Conservation (phyloP, 139 green algal genomes). For the Asterochloris erici region DNA sequence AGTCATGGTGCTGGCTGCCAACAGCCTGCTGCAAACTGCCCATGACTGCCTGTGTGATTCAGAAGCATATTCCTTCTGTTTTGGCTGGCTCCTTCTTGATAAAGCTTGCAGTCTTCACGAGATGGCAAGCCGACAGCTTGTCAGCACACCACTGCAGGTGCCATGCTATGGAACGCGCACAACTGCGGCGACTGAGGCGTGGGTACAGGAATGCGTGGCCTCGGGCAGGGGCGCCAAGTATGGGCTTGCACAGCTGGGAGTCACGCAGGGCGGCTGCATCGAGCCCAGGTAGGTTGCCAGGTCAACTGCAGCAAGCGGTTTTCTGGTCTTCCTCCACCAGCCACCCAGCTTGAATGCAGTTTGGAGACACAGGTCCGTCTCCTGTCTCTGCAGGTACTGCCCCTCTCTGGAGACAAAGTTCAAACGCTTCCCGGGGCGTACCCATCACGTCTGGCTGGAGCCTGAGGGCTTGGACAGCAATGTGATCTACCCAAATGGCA, state of each 20-base stretch:
- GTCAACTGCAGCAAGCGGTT: too few relatives aligned
- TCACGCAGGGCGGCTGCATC: constrained; percentile 29
- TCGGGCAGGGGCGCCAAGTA: constrained; percentile 29
- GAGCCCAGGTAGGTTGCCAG: constrained; percentile 31
- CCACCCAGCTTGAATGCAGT: not conserved
- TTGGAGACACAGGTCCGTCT: not conserved
- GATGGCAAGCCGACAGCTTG: too few relatives aligned
- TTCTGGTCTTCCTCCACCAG: not conserved
- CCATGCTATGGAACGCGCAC: constrained; percentile 45
- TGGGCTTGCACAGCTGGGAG: constrained; percentile 19
- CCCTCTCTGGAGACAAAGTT: constrained; percentile 59
- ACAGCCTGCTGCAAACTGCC: too few relatives aligned
- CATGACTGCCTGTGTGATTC: too few relatives aligned
- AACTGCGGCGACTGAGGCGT: constrained; percentile 38
- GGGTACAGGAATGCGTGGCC: constrained; percentile 32
- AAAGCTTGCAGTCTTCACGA: not conserved
- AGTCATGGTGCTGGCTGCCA: too few relatives aligned
- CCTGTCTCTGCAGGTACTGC: constrained; percentile 37
- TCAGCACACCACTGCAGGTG: constrained; percentile 11
- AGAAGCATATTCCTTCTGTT: not conserved
- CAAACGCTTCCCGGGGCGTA: constrained; percentile 47
- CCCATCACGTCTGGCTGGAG: constrained; percentile 63
- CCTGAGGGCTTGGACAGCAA: constrained; percentile 47
- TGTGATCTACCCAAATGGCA: constrained; percentile 60
- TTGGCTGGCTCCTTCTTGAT: constrained; percentile 10